Evolutionary conservation across 352 stramenopile genomes (phyloP), one percentile per base, ranked within the genome.

Genomic region (Globisporangium okanoganense): DNA sequence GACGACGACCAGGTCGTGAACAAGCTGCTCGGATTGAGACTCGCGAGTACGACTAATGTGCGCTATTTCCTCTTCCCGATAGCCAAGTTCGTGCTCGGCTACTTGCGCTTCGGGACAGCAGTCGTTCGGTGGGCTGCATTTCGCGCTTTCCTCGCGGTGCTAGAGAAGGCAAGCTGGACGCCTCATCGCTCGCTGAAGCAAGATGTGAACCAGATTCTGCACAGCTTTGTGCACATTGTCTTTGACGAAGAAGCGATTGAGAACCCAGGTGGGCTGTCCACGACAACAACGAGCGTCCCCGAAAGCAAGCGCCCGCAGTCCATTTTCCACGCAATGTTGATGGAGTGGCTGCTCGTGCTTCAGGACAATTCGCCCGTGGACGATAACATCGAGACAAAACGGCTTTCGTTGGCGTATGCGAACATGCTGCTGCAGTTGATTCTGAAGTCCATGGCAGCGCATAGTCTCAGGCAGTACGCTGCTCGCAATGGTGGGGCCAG

Each of bases 381-480:
- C 35, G 78, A 88, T 2, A 78, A 71, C 13, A 40, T 64, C 1
- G 66, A 80, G n/a, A 72, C 72, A 3, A 85, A 79, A 56, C 55
- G 70, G 22, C 54, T 74, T 14, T 83, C 82, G 5, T 66, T 90
- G 9, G 66, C 58, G 22, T 87, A 80, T 33, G 72, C 83, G 0
- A 76, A 78, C 31, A 65, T 83, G 2, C 63, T 93, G 8, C 53
- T 93, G 5, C 81, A 88, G 29, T 63, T 93, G 16, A 71, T 87
- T 13, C 35, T 89, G 9, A 93, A 93, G 60, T 82, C 78, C 2
- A 79, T 93, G 47, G 79, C 81, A 8, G 81, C 82, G 50, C 63
- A 68, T 14, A 65, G 64, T 47, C 60, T 72, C n/a, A 51, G 64
- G 18, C 61, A 66, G 16, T 18, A 45, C 12, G 22, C 43, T 6